Conservation (phyloP, 2,329 filamentous ascomycete species). For the Venturia pyrina region DNA sequence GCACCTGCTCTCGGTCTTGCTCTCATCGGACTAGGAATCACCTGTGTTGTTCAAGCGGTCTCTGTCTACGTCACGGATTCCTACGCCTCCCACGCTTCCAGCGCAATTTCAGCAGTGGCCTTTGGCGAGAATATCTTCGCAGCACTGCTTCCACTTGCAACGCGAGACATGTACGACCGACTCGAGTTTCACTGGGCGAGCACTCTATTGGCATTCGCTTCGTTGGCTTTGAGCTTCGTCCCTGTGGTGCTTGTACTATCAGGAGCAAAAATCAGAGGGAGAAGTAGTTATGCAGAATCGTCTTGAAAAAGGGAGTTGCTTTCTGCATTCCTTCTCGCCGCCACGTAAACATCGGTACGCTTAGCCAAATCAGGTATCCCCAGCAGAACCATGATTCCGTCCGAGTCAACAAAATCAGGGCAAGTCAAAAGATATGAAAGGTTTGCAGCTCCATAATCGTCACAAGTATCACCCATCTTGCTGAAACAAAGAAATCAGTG, state of each 20-base stretch:
- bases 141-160: slow-evolving; percentile 38
- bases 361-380: too few relatives aligned
- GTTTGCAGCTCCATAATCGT: too few relatives aligned
- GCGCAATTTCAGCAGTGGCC: slow-evolving; percentile 38
- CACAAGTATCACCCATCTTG: too few relatives aligned
- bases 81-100: slow-evolving; percentile 40
- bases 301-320: background rate
- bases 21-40: slow-evolving; percentile 41
- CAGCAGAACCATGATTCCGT: too few relatives aligned
- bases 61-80: slow-evolving; percentile 41
- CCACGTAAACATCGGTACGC: too few relatives aligned
- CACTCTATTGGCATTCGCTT: slow-evolving; percentile 35
- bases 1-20: slow-evolving; percentile 36
- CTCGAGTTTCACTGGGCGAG: slow-evolving; percentile 42
- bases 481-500: too few relatives aligned
- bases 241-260: slow-evolving; percentile 33
- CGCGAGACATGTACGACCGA: slow-evolving; percentile 37
- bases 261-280: slow-evolving; percentile 22
- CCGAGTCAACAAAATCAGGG: too few relatives aligned
- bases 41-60: slow-evolving; percentile 35
- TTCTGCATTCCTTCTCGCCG: background rate
- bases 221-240: slow-evolving; percentile 32
- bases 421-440: too few relatives aligned
- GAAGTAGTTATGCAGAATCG: slow-evolving; percentile 15
- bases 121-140: slow-evolving; percentile 40